Evolutionary conservation across 2,329 filamentous ascomycete genomes (phyloP), one percentile per base, ranked within the genome.

Genomic region (Epichloe elymi): DNA sequence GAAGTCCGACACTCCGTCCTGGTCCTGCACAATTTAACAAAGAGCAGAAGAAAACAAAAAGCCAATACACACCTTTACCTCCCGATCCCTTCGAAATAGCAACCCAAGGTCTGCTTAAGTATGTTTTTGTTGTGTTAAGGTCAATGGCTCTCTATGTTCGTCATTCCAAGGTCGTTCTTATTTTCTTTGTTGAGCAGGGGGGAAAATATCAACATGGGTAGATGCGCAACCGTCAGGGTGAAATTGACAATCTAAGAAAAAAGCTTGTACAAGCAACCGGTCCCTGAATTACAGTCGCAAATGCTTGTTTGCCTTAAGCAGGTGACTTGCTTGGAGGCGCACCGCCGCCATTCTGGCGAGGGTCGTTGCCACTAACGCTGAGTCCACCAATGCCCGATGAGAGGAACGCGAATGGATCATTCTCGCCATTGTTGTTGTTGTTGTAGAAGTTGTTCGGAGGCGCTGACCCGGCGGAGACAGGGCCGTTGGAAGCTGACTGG

Each of bases 401-500:
- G 48, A 93, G 75, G 71, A 91, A 91, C 15, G 85, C 83, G 66
- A 91, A 90, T 11, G 86, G 85, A 59, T 90, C 86, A 58, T 74
- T 83, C 62, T 86, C 83, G 51, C 72, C 83, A 50, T 71, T 73
- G 61, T 85, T 86, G 63, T 80, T 81, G 61, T 84, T 50, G 55
- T 60, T 64, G 55, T 71, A 71, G 49, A 69, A 71, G 59, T 70
- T 70, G 70, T 67, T 67, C 41, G 85, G 82, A 36, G 84, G 82
- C 40, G 85, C 86, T 54, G 83, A 80, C 37, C 86, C 86, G 54
- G 83, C 84, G 43, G 86, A 87, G 15, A 83, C 82, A 19, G 85
- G 84, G 51, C 86, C 87, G 59, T 93, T 91, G 59, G 84, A 84
- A 39, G 88, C 89, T 40, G 86, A 87, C 64, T 88, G 87, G 74